Evolutionary conservation across 257 asterid species (phyloP).

Genomic region (Cynanchum wilfordii): DNA sequence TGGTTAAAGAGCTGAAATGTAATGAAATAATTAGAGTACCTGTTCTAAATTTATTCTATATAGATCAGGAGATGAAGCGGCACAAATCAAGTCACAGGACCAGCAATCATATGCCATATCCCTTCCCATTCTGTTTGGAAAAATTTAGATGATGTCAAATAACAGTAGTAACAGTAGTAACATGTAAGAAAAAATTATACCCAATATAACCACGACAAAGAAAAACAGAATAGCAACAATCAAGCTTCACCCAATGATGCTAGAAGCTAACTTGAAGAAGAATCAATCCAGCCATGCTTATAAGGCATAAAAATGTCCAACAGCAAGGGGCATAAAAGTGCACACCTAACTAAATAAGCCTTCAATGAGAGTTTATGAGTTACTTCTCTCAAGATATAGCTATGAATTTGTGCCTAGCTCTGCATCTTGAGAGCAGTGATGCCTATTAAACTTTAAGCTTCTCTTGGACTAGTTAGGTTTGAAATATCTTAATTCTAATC

Average conservation of each 20-base stretch:
- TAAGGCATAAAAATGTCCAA: too few relatives aligned
- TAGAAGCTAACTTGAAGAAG: background rate
- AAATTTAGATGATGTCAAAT: constrained; percentile 1
- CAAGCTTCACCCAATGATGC: constrained; percentile 1
- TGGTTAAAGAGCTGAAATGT: background rate
- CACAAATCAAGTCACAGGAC: constrained; percentile 96
- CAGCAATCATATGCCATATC: constrained; percentile 83
- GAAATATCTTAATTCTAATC: background rate
- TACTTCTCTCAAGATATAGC: too few relatives aligned
- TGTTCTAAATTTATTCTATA: constrained; percentile 91
- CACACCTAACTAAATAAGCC: too few relatives aligned
- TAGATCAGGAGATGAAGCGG: constrained; percentile 95
- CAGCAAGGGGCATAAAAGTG: too few relatives aligned
- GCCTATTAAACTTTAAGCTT: background rate
- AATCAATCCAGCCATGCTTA: background rate
- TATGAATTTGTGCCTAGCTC: too few relatives aligned
- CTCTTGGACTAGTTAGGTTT: background rate
- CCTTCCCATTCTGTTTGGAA: constrained; percentile 84
- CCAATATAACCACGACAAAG: background rate
- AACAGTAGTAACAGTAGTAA: background rate
- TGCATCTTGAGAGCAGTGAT: background rate
- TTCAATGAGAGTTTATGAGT: too few relatives aligned
- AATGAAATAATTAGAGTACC: constrained; percentile 40
- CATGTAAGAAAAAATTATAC: background rate
- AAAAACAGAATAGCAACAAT: background rate